These are phyloP conservation scores for Coprinellus micaceus DNA, from an alignment of 768 basidiomycete species.

Conservation along the genomic window DNA sequence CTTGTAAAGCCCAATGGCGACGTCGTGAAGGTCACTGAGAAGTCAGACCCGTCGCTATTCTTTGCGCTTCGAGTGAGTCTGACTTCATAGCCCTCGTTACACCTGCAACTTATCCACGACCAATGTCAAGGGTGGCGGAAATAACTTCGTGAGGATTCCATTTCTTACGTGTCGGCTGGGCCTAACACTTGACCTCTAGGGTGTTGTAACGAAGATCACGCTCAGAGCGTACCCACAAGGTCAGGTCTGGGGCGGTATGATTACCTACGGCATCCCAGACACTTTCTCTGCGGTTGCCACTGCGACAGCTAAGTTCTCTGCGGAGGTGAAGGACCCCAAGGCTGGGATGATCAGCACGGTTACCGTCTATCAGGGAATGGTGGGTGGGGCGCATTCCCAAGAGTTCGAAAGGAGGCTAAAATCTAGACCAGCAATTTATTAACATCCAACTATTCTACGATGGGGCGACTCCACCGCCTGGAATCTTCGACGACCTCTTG, in stretches of 20 bases:
- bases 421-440: slow-evolving; percentile 12
- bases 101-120: slow-evolving; percentile 30
- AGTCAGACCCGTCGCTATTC: slow-evolving; percentile 35
- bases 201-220: slow-evolving; percentile 58
- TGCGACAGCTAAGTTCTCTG: slow-evolving; percentile 41
- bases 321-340: slow-evolving; percentile 45
- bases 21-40: slow-evolving; percentile 31
- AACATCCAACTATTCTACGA: slow-evolving; percentile 53
- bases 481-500: slow-evolving; percentile 51
- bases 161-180: background rate
- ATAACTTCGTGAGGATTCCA: slow-evolving; percentile 44
- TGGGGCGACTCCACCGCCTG: slow-evolving; percentile 43
- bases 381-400: slow-evolving; percentile 25
- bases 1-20: slow-evolving; percentile 54
- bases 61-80: slow-evolving; percentile 38
- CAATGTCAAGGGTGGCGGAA: slow-evolving; percentile 40
- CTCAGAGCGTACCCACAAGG: slow-evolving; percentile 51
- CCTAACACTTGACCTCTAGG: slow-evolving; percentile 23
- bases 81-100: slow-evolving; percentile 23
- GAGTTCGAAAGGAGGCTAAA: background rate
- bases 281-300: slow-evolving; percentile 23
- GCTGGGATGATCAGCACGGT: slow-evolving; percentile 47
- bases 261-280: slow-evolving; percentile 25
- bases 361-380: slow-evolving; percentile 37
- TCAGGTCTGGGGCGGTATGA: slow-evolving; percentile 41